Evolutionary conservation across 495 filamentous ascomycete genomes (phyloP).

Genomic region (Penicillium lividum): DNA sequence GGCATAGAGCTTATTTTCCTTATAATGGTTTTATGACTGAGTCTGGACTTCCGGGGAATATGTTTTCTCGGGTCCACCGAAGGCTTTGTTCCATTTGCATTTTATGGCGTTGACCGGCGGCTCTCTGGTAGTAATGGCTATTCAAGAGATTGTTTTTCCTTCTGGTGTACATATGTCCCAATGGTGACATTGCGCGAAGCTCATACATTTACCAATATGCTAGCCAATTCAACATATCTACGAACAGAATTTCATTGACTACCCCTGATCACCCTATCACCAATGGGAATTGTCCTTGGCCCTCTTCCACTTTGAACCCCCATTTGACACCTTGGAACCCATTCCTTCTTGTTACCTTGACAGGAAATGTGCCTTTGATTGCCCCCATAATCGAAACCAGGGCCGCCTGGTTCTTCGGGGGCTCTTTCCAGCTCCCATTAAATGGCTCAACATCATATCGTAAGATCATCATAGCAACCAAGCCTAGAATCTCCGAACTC

Average conservation of each 20-base stretch:
- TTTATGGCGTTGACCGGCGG: constrained; percentile 27
- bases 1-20: constrained; percentile 33
- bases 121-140: constrained; percentile 12
- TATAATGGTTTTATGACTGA: constrained; percentile 4
- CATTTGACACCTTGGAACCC: constrained; percentile 29
- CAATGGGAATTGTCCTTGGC: constrained; percentile 27
- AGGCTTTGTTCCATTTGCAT: constrained; percentile 21
- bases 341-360: constrained; percentile 18
- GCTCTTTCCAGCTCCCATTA: constrained; percentile 22
- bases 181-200: constrained; percentile 10
- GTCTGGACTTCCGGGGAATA: background rate
- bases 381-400: constrained; percentile 23
- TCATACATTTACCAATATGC: background rate
- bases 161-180: constrained; percentile 25
- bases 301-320: constrained; percentile 24
- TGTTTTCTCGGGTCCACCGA: background rate
- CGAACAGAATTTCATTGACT: background rate
- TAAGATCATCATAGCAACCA: constrained; percentile 41
- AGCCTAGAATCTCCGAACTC: constrained; percentile 38
- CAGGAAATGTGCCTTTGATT: constrained; percentile 16
- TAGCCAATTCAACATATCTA: background rate
- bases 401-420: constrained; percentile 16
- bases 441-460: constrained; percentile 39
- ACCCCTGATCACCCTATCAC: background rate
- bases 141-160: constrained; percentile 17